These are phyloP conservation scores for Lepidopterella palustris DNA, from an alignment of 495 filamentous ascomycete species.

Conservation along the genomic window DNA sequence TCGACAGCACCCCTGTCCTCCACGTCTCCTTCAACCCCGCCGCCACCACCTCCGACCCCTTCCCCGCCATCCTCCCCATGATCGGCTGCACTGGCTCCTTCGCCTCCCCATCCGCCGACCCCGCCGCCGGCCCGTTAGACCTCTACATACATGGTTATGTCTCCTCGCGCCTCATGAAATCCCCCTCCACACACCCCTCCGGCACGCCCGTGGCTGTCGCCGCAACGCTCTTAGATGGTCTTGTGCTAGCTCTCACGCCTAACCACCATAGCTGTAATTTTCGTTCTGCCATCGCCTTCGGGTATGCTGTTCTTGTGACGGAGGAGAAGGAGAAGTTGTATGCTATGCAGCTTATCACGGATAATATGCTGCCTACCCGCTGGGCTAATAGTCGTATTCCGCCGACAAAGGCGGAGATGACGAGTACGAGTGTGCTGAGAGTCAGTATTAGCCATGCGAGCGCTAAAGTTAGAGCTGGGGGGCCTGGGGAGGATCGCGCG, in stretches of 20 bases:
- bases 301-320: constrained; percentile 61
- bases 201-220: constrained; percentile 53
- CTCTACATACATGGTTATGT: constrained; percentile 86
- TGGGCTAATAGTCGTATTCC: constrained; percentile 57
- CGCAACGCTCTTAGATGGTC: constrained; percentile 64
- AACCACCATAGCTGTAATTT: constrained; percentile 83
- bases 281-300: constrained; percentile 74
- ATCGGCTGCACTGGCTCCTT: constrained; percentile 77
- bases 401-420: constrained; percentile 25
- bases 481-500: constrained; percentile 60
- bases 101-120: constrained; percentile 36
- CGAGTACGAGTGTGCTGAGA: constrained; percentile 60
- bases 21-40: constrained; percentile 60
- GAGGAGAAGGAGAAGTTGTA: constrained; percentile 66
- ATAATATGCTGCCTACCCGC: constrained; percentile 60
- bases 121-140: constrained; percentile 58
- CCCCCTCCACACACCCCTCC: background rate
- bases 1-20: constrained; percentile 49
- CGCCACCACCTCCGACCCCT: constrained; percentile 46
- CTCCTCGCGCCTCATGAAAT: constrained; percentile 67
- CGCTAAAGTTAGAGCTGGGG: constrained; percentile 68
- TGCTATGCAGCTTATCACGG: constrained; percentile 76
- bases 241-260: constrained; percentile 59
- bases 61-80: constrained; percentile 77
- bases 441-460: constrained; percentile 63